These are phyloP conservation scores for Neostapfia colusana DNA, from an alignment of 176 grass and related monocot genomes.

Conservation along the genomic window DNA sequence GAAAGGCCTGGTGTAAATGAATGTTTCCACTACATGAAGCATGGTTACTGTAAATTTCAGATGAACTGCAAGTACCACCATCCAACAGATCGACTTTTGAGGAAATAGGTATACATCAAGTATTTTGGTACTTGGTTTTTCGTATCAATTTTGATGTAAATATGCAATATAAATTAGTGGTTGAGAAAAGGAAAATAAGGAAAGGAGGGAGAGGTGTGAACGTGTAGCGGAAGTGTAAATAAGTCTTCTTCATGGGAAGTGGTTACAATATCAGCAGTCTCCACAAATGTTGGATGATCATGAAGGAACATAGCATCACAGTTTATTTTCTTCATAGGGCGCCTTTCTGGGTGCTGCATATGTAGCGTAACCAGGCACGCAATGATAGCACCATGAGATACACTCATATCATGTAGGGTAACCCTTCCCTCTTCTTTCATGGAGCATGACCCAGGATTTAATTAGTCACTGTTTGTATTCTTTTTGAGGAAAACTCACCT, in stretches of 20 bases:
- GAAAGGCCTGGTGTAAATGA: conserved; percentile 48
- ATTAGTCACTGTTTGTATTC: not conserved
- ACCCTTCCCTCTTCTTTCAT: not conserved
- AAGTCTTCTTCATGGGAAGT: not conserved
- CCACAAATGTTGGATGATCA: not conserved
- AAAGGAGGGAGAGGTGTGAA: not conserved
- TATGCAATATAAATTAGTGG: not conserved
- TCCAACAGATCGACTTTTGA: conserved; percentile 33
- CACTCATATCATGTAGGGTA: not conserved
- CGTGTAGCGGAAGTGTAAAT: not conserved
- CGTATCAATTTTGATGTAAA: not conserved
- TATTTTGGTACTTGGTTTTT: not conserved
- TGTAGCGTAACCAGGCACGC: not conserved
- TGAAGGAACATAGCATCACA: not conserved
- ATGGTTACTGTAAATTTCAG: conserved; percentile 58
- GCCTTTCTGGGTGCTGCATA: conserved; percentile 7
- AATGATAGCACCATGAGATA: not conserved
- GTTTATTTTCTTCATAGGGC: not conserved
- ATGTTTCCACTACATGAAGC: conserved; percentile 52
- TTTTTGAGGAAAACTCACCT: no score
- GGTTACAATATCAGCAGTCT: not conserved
- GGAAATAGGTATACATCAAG: conserved; percentile 16
- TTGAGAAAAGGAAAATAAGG: not conserved
- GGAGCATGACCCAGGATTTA: not conserved
- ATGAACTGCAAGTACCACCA: conserved; percentile 60